Evolutionary conservation across 192 early-diverging fungal genomes (phyloP).

Genomic region (Spinellus fusiger): DNA sequence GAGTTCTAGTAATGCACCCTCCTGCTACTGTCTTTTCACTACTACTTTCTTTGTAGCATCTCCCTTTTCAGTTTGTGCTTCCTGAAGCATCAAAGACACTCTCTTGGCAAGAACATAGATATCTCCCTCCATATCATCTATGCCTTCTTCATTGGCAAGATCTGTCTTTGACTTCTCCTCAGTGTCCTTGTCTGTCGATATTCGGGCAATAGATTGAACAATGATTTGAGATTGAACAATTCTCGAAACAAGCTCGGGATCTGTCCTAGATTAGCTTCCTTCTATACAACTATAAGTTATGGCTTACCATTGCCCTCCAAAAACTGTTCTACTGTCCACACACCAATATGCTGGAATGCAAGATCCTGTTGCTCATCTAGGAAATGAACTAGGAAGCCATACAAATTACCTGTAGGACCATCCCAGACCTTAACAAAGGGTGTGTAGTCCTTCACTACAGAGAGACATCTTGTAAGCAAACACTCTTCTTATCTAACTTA

Average conservation of each 20-base stretch:
- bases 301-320: conserved; percentile 50
- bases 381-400: conserved; percentile 67
- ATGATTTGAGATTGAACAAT: conserved; percentile 6
- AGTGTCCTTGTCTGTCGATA: background rate
- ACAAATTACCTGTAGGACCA: conserved; percentile 42
- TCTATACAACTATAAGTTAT: background rate
- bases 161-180: background rate
- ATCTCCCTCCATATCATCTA: conserved; percentile 31
- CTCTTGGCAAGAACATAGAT: conserved; percentile 25
- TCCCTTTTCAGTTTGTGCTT: background rate
- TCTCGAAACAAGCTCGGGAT: conserved; percentile 10
- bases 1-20: background rate
- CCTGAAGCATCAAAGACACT: conserved; percentile 5
- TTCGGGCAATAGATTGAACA: conserved; percentile 9
- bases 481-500: conserved; percentile 11
- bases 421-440: conserved; percentile 67
- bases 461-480: conserved; percentile 1
- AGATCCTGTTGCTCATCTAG: conserved; percentile 55
- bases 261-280: background rate
- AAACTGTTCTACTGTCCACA: conserved; percentile 83
- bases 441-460: conserved; percentile 56
- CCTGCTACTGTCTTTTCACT: background rate
- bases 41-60: background rate
- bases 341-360: conserved; percentile 73
- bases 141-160: conserved; percentile 5